These are phyloP conservation scores for Penicillium expansum DNA, from an alignment of 2,329 filamentous ascomycete genomes.

Conservation along the genomic window DNA sequence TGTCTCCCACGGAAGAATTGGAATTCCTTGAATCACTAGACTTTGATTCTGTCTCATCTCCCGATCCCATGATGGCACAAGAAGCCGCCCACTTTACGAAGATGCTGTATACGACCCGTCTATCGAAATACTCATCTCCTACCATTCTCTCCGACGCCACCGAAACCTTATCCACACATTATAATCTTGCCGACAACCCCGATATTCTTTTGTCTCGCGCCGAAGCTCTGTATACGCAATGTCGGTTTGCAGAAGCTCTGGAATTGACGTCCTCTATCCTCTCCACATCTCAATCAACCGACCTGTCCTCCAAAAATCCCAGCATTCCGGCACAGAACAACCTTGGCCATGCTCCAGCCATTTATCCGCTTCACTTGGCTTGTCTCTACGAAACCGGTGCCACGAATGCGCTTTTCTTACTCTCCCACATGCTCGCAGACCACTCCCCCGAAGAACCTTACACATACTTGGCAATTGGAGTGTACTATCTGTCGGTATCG, in stretches of 20 bases:
- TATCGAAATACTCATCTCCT: slow-evolving; percentile 93
- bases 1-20: slow-evolving; percentile 87
- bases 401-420: slow-evolving; percentile 84
- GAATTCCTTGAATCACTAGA: slow-evolving; percentile 82
- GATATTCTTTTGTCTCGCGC: slow-evolving; percentile 88
- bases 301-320: slow-evolving; percentile 42
- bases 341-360: slow-evolving; percentile 48
- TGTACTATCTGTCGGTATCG: slow-evolving; percentile 87
- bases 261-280: slow-evolving; percentile 80
- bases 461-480: slow-evolving; percentile 89
- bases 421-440: slow-evolving; percentile 89
- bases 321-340: slow-evolving; percentile 34
- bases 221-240: slow-evolving; percentile 90
- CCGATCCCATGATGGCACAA: slow-evolving; percentile 67
- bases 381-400: slow-evolving; percentile 83
- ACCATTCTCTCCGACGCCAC: slow-evolving; percentile 78
- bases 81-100: slow-evolving; percentile 92
- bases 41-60: slow-evolving; percentile 75
- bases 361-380: slow-evolving; percentile 88
- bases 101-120: slow-evolving; percentile 90
- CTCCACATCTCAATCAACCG: slow-evolving; percentile 81
- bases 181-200: slow-evolving; percentile 79
- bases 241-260: slow-evolving; percentile 84
- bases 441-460: slow-evolving; percentile 86
- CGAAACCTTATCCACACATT: slow-evolving; percentile 89